Evolutionary conservation across 768 basidiomycete species (phyloP), one percentile per base, ranked within the genome.

Genomic region (Lyophyllum atratum): DNA sequence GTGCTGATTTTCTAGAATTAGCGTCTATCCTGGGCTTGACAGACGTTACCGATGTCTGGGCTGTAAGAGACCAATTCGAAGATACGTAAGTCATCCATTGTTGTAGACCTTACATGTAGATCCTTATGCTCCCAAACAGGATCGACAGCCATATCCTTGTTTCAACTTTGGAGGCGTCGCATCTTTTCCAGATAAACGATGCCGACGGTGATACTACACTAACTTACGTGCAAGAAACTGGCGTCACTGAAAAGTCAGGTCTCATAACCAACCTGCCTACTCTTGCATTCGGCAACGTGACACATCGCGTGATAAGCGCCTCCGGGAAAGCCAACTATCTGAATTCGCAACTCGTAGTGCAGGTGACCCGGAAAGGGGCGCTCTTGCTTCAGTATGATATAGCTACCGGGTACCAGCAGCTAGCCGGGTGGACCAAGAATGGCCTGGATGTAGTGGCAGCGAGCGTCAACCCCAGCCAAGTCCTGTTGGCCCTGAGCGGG

Each of bases 1-100:
- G 94, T 2, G 91, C 92, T 6, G 89, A 92, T 62, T 87, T 93
- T 66, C 77, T 83, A 54, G 87, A 89, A 63, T 64, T 82, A 11
- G 88, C 86, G 0, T 69, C 72, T 26, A 65, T 92, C 6, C 78
- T 82, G 4, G 87, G 87, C 0, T 61, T 93, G 45, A 68, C 73
- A 0, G 72, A 82, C 54, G 75, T 88, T n/a, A 79, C 80, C 12
- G 74, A 75, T 24, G 67, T 93, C 2, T 95, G 89, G 85, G 71
- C 87, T 2, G 63, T 92, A 19, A 79, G 81, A 15, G 62, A 73
- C 14, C 73, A 64, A 24, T 82, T 76, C 54, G 68, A 77, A 19
- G 81, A 83, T 54, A 57, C 60, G 87, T 89, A 67, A 67, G 85
- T 73, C 28, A 11, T 48, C 14, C 2, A 7, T 46, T 40, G 10